phyloP scores from a whole-genome alignment of 176 grass and related monocot species.

The Tillandsia fasciculata region DNA sequence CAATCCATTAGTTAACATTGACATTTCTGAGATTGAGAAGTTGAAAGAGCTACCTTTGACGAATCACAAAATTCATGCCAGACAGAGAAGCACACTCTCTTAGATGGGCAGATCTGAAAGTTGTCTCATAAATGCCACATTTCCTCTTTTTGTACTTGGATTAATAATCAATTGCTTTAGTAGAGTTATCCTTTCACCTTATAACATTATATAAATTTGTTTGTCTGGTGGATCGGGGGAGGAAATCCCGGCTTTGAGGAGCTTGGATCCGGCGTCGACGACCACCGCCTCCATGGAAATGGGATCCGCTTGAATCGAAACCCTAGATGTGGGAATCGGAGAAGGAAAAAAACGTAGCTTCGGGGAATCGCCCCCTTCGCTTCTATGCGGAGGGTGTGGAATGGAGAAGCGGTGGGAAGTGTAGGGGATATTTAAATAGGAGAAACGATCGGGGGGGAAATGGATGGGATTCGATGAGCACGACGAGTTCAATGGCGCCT shows the following conservation, averaged over 20 bases:
- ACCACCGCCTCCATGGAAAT: constrained; percentile 81
- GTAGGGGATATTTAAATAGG: not conserved
- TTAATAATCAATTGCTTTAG: not conserved
- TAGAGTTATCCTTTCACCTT: not conserved
- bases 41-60: constrained; percentile 73
- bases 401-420: not conserved
- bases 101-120: constrained; percentile 79
- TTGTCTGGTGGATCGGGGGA: constrained; percentile 39
- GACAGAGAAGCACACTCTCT: constrained; percentile 74
- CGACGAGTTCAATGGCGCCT: not conserved
- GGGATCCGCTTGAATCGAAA: constrained; percentile 5
- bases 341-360: constrained; percentile 12
- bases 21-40: constrained; percentile 74
- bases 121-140: not conserved
- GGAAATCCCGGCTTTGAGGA: constrained; percentile 86
- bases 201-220: not conserved
- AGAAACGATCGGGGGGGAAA: not conserved
- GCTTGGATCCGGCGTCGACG: constrained; percentile 86
- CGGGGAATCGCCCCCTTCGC: not conserved
- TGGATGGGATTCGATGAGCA: not conserved
- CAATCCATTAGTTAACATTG: constrained; percentile 67
- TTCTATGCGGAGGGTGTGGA: not conserved
- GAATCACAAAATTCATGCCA: constrained; percentile 47
- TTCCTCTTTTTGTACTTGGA: not conserved
- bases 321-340: constrained; percentile 17